These are phyloP conservation scores for Botrytis elliptica DNA, from an alignment of 2,329 filamentous ascomycete species.

Conservation along the genomic window DNA sequence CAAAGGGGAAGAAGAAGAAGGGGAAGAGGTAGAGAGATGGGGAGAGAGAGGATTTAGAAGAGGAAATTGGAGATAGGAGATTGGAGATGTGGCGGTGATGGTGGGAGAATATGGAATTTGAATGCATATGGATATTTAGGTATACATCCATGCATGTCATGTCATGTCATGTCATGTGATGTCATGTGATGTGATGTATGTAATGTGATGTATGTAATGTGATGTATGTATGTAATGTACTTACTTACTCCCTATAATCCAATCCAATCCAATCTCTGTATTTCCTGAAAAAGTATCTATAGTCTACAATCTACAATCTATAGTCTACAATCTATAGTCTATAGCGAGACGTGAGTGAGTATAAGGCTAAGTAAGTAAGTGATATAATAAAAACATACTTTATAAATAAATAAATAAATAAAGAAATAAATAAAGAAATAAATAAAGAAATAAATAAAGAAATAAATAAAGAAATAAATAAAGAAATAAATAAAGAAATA, in stretches of 20 bases:
- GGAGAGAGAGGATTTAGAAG: no score
- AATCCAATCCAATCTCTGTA: not conserved
- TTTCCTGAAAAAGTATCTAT: not conserved
- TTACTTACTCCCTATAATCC: no score
- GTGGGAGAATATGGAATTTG: not conserved
- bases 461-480: no score
- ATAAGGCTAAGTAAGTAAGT: no score
- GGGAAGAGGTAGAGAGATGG: constrained; percentile 50
- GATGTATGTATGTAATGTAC: not conserved
- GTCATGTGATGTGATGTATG: not conserved
- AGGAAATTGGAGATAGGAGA: not conserved
- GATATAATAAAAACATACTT: no score
- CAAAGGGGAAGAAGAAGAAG: constrained; percentile 42
- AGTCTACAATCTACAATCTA: no score
- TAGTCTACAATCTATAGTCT: not conserved
- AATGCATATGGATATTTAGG: no score
- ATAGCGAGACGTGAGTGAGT: not conserved
- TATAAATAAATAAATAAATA: not conserved
- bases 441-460: no score
- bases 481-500: no score
- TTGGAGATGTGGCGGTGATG: not conserved
- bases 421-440: no score
- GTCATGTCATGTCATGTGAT: no score
- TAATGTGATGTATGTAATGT: not conserved
- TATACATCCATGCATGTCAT: not conserved